Conservation (phyloP, 23 red algal genomes). For the Gracilaria vermiculophylla region DNA sequence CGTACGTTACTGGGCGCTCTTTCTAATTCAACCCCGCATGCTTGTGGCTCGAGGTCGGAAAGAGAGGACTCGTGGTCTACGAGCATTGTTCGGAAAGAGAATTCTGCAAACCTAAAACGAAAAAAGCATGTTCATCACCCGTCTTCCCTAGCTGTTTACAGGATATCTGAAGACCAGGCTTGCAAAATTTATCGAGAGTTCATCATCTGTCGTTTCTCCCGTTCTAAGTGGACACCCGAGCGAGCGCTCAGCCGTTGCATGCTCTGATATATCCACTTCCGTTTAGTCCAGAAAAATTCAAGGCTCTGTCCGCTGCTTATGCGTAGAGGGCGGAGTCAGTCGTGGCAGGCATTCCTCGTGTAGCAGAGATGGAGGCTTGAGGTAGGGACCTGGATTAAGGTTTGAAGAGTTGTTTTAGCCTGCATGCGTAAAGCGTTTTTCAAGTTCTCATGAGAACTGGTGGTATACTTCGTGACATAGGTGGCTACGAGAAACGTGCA, state of each 20-base stretch:
- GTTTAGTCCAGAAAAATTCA: conserved; percentile 67
- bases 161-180: conserved; percentile 11
- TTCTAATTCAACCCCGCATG: conserved; percentile 65
- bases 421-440: no score
- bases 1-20: conserved; percentile 37
- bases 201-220: conserved; percentile 38
- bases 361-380: no score
- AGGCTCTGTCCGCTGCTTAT: conserved; percentile 67
- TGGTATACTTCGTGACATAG: no score
- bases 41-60: conserved; percentile 57
- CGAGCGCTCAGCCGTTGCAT: conserved; percentile 82
- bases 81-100: not conserved
- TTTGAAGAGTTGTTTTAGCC: no score
- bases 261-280: conserved; percentile 80
- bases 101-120: not conserved
- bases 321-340: conserved; percentile 68
- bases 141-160: conserved; percentile 35
- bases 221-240: conserved; percentile 24
- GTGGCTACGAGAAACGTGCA: no score
- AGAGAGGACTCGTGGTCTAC: conserved; percentile 1
- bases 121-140: conserved; percentile 45
- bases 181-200: conserved; percentile 36
- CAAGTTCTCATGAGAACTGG: no score
- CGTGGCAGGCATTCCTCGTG: conserved; percentile 54
- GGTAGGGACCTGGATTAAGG: no score